phyloP scores from a whole-genome alignment of 2,329 filamentous ascomycete species.

The Blastomyces parvus region DNA sequence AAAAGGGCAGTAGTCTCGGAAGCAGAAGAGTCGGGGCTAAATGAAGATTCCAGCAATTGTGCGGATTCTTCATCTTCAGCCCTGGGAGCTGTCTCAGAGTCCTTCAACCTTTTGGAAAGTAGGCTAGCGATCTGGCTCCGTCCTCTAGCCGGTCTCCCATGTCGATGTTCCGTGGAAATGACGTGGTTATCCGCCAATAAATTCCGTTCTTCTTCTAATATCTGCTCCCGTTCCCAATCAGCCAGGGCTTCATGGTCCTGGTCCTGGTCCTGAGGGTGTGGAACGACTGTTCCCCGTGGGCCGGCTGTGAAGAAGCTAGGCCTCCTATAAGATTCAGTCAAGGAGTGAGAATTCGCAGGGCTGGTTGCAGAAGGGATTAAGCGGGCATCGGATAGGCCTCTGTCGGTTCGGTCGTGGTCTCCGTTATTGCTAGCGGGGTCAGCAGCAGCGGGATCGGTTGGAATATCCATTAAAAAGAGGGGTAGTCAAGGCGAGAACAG shows the following conservation, averaged over 20 bases:
- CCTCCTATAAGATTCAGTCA: constrained; percentile 61
- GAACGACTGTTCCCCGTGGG: constrained; percentile 59
- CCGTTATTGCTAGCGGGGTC: not conserved
- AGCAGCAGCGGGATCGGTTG: not conserved
- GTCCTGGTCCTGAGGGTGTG: constrained; percentile 36
- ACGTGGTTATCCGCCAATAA: constrained; percentile 52
- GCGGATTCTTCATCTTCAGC: constrained; percentile 19
- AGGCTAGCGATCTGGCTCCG: constrained; percentile 17
- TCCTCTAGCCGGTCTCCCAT: constrained; percentile 14
- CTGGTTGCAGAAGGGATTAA: constrained; percentile 35
- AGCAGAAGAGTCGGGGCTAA: constrained; percentile 7
- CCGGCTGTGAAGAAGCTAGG: constrained; percentile 68
- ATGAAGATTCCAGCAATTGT: not conserved
- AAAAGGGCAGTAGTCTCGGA: constrained; percentile 44
- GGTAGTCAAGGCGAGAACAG: not conserved
- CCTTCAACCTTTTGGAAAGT: constrained; percentile 12
- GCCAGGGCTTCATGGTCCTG: constrained; percentile 40
- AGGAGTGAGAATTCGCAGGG: constrained; percentile 37
- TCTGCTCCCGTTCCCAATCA: constrained; percentile 45
- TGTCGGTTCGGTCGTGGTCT: constrained; percentile 16
- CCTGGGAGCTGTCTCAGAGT: constrained; percentile 8
- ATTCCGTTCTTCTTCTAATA: constrained; percentile 48
- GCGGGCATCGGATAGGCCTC: constrained; percentile 32
- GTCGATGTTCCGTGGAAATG: constrained; percentile 44
- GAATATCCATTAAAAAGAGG: not conserved